Evolutionary conservation across 768 basidiomycete genomes (phyloP).

Genomic region (Vararia minispora): DNA sequence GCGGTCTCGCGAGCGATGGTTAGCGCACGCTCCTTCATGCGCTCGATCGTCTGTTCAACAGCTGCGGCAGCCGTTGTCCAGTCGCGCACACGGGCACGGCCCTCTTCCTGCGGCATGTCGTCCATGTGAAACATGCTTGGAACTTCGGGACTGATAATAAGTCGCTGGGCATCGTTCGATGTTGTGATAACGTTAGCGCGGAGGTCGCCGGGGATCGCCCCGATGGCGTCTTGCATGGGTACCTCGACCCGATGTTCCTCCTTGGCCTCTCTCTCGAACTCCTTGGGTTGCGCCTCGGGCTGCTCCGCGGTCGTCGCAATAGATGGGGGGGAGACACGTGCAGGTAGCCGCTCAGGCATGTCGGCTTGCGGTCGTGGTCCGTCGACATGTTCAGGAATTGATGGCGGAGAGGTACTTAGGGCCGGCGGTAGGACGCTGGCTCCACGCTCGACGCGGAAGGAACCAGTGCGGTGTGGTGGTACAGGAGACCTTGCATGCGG

Average conservation of each 20-base stretch:
- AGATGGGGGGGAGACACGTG: no score
- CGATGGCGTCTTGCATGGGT: no score
- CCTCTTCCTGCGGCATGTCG: no score
- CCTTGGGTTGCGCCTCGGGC: background rate
- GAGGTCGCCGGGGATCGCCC: no score
- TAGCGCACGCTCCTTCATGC: conserved; percentile 6
- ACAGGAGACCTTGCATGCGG: conserved; percentile 5
- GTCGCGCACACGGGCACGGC: no score
- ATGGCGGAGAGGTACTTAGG: background rate
- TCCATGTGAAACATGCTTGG: no score
- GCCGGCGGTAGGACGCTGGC: background rate
- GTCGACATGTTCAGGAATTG: background rate
- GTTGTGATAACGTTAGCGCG: no score
- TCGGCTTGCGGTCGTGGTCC: background rate
- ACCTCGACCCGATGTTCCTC: background rate
- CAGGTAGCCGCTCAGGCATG: conserved; percentile 8
- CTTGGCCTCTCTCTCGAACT: background rate
- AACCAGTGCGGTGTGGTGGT: conserved; percentile 9
- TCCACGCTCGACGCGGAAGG: conserved; percentile 10
- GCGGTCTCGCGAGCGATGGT: conserved; percentile 5
- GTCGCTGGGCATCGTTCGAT: no score
- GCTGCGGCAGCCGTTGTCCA: conserved; percentile 8
- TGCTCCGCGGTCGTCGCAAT: background rate
- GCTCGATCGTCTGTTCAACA: conserved; percentile 8
- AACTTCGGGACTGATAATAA: no score